Percentiles rank a stretch among this genome's conserved stretches.
Conservation (phyloP, 495 filamentous ascomycete genomes). For the Polyplosphaeria fusca region DNA sequence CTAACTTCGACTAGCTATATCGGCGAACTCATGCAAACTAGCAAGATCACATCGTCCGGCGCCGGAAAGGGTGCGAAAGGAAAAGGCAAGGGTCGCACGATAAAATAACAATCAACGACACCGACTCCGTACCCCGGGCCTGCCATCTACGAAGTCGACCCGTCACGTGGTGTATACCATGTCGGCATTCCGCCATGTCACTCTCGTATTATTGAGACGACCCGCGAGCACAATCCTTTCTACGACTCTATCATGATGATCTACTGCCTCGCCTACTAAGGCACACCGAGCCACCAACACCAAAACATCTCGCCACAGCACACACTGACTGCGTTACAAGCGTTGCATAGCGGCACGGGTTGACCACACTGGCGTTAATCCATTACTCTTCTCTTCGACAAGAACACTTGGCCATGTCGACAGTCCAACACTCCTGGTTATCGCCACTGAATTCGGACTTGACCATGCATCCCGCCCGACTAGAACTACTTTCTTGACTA, state of each 20-base stretch:
- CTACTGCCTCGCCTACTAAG: neutral
- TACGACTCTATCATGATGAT: conserved; percentile 24
- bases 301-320: neutral
- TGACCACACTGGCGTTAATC: conserved; percentile 13
- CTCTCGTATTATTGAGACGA: conserved; percentile 25
- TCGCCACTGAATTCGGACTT: too few species aligned
- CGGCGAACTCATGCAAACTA: conserved; percentile 75
- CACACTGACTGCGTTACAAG: conserved; percentile 14
- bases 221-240: conserved; percentile 1
- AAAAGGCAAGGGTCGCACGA: conserved; percentile 36
- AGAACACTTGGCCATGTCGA: neutral
- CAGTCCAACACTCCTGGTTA: neutral
- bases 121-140: neutral
- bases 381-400: too few species aligned
- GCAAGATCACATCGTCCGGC: conserved; percentile 67
- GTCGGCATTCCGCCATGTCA: conserved; percentile 6
- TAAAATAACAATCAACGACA: conserved; percentile 24
- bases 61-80: conserved; percentile 46
- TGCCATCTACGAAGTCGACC: neutral
- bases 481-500: too few species aligned
- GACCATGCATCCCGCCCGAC: too few species aligned
- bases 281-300: too few species aligned
- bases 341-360: conserved; percentile 27
- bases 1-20: conserved; percentile 50
- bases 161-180: neutral